Percentiles rank a stretch among this genome's conserved stretches.
Evolutionary conservation across 352 stramenopile species (phyloP).

Genomic region (Globisporangium yorkense): DNA sequence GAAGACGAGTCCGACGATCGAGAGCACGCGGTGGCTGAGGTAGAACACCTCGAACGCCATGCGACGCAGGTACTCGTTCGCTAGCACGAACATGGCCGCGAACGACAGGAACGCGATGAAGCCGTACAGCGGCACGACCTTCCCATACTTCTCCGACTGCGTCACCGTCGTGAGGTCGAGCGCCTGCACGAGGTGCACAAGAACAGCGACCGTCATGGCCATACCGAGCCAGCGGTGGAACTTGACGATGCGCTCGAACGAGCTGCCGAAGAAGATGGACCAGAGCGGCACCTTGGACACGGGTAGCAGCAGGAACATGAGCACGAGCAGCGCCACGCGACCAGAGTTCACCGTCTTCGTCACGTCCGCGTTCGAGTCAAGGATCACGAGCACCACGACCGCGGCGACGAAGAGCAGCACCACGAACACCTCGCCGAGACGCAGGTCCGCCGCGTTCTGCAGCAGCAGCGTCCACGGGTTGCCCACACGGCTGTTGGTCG

Average conservation of each 20-base stretch:
- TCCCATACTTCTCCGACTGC: slow-evolving; percentile 38
- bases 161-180: slow-evolving; percentile 34
- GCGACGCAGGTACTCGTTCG: slow-evolving; percentile 55
- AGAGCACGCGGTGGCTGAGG: slow-evolving; percentile 63
- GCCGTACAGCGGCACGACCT: slow-evolving; percentile 55
- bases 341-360: slow-evolving; percentile 38
- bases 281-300: slow-evolving; percentile 55
- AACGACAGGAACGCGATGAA: slow-evolving; percentile 26
- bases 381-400: slow-evolving; percentile 25
- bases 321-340: slow-evolving; percentile 51
- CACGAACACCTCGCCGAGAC: slow-evolving; percentile 55
- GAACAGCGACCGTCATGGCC: slow-evolving; percentile 37
- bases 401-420: slow-evolving; percentile 58
- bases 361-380: slow-evolving; percentile 29
- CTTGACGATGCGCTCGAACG: slow-evolving; percentile 79
- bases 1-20: slow-evolving; percentile 71
- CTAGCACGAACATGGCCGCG: too few relatives aligned
- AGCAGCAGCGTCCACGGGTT: slow-evolving; percentile 39
- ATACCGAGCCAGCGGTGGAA: slow-evolving; percentile 82
- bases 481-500: slow-evolving; percentile 40
- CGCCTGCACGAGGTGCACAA: slow-evolving; percentile 57
- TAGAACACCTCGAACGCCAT: slow-evolving; percentile 75
- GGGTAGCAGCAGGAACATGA: slow-evolving; percentile 80
- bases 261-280: slow-evolving; percentile 65
- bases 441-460: slow-evolving; percentile 50